These are phyloP conservation scores for Xylaria acuta DNA, from an alignment of 495 filamentous ascomycete species.

Conservation along the genomic window DNA sequence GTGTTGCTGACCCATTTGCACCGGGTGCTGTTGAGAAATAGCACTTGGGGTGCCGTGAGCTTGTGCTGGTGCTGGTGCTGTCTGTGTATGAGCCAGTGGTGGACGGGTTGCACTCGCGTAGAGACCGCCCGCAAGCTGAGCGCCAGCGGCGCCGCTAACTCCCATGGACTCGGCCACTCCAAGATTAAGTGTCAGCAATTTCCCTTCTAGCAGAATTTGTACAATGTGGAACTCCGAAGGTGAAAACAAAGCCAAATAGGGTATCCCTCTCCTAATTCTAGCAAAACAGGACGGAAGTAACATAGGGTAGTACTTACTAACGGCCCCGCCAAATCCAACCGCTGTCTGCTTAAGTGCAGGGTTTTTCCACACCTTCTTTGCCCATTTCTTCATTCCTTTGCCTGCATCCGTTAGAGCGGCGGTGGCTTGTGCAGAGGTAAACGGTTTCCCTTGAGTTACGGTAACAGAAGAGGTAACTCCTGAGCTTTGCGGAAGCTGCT, in stretches of 20 bases:
- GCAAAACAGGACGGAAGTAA: neutral
- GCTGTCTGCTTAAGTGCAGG: slow-evolving; percentile 37
- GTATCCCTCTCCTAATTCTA: neutral
- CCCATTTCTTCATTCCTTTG: slow-evolving; percentile 43
- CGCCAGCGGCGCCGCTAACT: slow-evolving; percentile 30
- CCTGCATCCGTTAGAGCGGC: slow-evolving; percentile 34
- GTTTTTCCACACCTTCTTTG: slow-evolving; percentile 36
- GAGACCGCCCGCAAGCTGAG: slow-evolving; percentile 32
- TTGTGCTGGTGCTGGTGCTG: slow-evolving; percentile 35
- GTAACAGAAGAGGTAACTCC: neutral
- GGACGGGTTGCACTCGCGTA: slow-evolving; percentile 33
- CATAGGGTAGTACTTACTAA: slow-evolving; percentile 19
- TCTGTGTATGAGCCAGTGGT: slow-evolving; percentile 32
- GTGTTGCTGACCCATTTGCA: slow-evolving; percentile 17
- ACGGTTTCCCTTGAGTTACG: slow-evolving; percentile 26
- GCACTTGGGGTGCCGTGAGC: slow-evolving; percentile 25
- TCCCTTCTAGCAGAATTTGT: neutral
- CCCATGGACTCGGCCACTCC: slow-evolving; percentile 35
- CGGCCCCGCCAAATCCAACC: slow-evolving; percentile 32
- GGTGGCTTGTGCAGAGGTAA: slow-evolving; percentile 33
- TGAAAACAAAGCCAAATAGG: neutral
- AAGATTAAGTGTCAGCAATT: slow-evolving; percentile 14
- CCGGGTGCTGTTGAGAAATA: slow-evolving; percentile 8
- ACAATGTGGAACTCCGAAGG: neutral
- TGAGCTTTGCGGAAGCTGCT: slow-evolving; percentile 15